Conservation (phyloP, 2,329 filamentous ascomycete species). For the Colletotrichum phormii region DNA sequence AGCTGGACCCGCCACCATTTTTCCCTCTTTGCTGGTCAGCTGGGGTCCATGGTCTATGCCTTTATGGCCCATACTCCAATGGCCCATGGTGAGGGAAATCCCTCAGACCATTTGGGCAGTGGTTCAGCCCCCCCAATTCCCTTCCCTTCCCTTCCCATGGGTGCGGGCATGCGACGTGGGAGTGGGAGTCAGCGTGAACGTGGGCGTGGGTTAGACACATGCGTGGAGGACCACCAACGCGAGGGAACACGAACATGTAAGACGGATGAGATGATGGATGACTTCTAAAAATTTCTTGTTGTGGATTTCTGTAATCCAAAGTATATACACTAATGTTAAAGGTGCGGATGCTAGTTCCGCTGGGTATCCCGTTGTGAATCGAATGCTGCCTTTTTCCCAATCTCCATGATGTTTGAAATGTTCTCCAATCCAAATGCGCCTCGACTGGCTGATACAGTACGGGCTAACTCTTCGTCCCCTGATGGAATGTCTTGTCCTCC, state of each 20-base stretch:
- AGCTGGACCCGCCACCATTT: neutral
- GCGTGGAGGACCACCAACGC: too few relatives aligned
- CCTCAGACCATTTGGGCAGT: constrained; percentile 25
- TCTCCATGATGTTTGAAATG: neutral
- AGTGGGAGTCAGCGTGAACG: neutral
- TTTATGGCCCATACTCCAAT: neutral
- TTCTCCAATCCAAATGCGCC: neutral
- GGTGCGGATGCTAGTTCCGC: constrained; percentile 10
- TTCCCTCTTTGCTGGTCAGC: neutral
- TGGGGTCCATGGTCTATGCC: neutral
- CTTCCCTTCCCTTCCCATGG: neutral
- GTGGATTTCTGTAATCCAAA: neutral
- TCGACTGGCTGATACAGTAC: neutral
- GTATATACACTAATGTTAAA: constrained; percentile 7
- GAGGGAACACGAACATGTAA: neutral
- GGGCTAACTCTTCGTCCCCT: neutral
- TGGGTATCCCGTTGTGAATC: constrained; percentile 24
- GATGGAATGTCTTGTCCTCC: neutral
- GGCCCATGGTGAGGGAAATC: neutral
- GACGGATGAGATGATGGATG: neutral
- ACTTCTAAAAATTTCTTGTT: neutral
- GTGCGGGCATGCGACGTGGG: too few relatives aligned
- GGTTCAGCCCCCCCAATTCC: neutral
- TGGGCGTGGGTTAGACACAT: neutral
- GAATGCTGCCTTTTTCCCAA: neutral